phyloP scores from a whole-genome alignment of 192 early-diverging fungal species.

The Entomortierella beljakovae region DNA sequence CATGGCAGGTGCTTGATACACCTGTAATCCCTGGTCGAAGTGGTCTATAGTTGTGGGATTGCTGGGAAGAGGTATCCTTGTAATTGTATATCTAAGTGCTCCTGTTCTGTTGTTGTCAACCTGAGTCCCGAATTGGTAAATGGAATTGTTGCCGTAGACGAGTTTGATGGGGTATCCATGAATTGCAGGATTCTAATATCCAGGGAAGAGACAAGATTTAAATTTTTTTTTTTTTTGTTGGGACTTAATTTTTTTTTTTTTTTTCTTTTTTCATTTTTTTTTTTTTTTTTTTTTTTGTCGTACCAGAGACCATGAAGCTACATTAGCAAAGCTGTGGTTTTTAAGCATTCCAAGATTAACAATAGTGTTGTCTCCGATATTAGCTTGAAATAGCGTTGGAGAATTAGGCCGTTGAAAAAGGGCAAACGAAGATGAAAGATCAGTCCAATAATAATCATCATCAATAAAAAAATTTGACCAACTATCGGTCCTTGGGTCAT shows the following conservation, averaged over 20 bases:
- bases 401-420: slow-evolving; percentile 21
- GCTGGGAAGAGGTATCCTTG: slow-evolving; percentile 20
- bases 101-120: slow-evolving; percentile 36
- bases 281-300: not conserved
- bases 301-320: slow-evolving; percentile 18
- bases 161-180: slow-evolving; percentile 17
- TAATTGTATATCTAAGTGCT: slow-evolving; percentile 8
- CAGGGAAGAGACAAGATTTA: no score
- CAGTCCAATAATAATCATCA: slow-evolving; percentile 14
- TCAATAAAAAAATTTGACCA: slow-evolving; percentile 24
- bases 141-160: slow-evolving; percentile 16
- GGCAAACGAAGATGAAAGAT: not conserved
- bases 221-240: no score
- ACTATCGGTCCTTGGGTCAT: slow-evolving; percentile 2
- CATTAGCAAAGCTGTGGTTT: slow-evolving; percentile 3
- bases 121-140: slow-evolving; percentile 23
- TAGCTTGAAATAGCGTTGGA: slow-evolving; percentile 17
- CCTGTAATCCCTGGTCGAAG: not conserved
- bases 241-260: not conserved
- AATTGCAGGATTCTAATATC: slow-evolving; percentile 9
- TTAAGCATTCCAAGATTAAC: slow-evolving; percentile 13
- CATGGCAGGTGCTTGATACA: not conserved
- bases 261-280: not conserved
- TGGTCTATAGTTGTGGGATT: not conserved
- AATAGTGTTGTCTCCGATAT: slow-evolving; percentile 1